Base-by-base conservation (phyloP, 768 basidiomycete genomes). In the Hygrophoropsis aurantiaca region DNA sequence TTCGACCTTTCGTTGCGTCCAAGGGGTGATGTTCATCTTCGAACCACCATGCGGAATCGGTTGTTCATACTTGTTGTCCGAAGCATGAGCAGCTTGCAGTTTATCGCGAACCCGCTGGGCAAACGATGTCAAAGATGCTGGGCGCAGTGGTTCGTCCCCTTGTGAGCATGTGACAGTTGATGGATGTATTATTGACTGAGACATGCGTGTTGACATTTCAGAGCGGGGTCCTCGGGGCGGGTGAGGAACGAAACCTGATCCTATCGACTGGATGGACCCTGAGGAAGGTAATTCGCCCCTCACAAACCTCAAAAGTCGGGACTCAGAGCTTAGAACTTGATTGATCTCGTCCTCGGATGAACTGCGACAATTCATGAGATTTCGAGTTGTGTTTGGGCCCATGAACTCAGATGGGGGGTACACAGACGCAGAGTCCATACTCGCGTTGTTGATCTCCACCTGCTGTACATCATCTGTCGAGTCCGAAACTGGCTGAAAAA, bases 81-180 rank as follows among this genome's bases (percentile, higher is more conserved):
- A 53, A 54, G 50, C 20, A 49, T 26, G 23, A 54, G 58, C 3
- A 50, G 49, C 41, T 57, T 40, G 37, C 21, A 69, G 58, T 52
- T 75, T 78, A 43, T 75, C 69, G 46, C 73, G 70, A 4, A 75
- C 70, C 39, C 74, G 74, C 26, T 56, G 52, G 27, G 74, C 59
- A 60, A 82, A 78, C 4, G 69, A 68, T 16, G 74, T 68, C 16
- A 62, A 53, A 52, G 50, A 55, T 50, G 60, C 49, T 49, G 57
- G 43, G 20, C 51, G 57, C 56, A 26, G 56, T 52, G 53, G 56
- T 57, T 54, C 58, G 47, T 51, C 53, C 50, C 47, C 58, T 52
- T 30, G 57, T 36, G 48, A 18, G 30, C 42, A 42, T 27, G 33
- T 35, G 13, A 10, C 38, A 15, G 39, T 35, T 42, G 35, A 47